These are phyloP conservation scores for Tetrahymena borealis DNA, from an alignment of 73 alveolate genomes.

Conservation along the genomic window DNA sequence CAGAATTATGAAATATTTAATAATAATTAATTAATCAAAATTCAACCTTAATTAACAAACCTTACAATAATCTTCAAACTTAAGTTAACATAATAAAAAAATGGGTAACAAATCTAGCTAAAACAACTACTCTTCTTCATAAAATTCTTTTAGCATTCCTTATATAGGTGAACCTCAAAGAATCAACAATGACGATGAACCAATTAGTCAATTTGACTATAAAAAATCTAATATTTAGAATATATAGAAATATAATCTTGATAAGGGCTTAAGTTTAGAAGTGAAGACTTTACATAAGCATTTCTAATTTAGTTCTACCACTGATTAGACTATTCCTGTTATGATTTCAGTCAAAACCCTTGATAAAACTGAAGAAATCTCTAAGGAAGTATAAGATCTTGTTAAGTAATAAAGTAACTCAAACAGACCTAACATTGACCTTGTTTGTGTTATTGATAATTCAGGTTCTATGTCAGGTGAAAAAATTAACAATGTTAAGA, in stretches of 20 bases:
- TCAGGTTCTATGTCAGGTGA: constrained; percentile 34
- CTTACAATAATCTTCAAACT: too few species aligned
- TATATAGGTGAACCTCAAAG: neutral
- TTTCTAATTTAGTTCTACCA: neutral
- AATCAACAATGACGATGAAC: neutral
- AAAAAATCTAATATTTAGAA: neutral
- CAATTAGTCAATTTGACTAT: neutral
- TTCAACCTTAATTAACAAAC: too few species aligned
- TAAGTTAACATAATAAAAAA: too few species aligned
- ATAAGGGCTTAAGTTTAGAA: neutral
- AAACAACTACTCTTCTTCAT: too few species aligned
- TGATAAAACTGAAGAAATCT: neutral
- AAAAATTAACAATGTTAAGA: constrained; percentile 1
- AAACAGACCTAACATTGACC: constrained; percentile 5
- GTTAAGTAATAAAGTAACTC: neutral
- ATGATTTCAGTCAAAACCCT: neutral
- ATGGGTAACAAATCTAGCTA: too few species aligned
- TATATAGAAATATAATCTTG: neutral
- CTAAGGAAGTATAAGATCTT: neutral
- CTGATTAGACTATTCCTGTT: neutral
- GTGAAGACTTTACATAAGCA: neutral
- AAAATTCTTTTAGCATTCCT: too few species aligned
- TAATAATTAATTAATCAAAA: too few species aligned
- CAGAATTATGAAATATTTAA: too few species aligned
- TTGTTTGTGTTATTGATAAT: constrained; percentile 38